Conservation (phyloP, 352 stramenopile species). For the Stramenopiles sp. region DNA sequence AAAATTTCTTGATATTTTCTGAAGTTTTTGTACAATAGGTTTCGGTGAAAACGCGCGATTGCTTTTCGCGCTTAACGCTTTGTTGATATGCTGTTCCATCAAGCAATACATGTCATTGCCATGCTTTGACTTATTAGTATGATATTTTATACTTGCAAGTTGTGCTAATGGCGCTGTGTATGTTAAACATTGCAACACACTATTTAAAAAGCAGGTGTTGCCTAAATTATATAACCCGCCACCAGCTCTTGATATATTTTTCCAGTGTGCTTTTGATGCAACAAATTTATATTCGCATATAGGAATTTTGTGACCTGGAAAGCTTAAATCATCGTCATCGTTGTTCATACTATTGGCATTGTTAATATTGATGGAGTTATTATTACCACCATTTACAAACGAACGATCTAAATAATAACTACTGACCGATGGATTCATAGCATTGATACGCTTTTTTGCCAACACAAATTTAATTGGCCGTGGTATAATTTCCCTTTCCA, state of each 20-base stretch:
- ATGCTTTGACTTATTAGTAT: not conserved
- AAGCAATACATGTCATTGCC: not conserved
- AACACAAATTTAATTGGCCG: not conserved
- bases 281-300: not conserved
- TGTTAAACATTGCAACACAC: not conserved
- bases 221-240: not conserved
- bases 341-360: too few relatives aligned
- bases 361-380: too few relatives aligned
- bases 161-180: not conserved
- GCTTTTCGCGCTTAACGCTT: not conserved
- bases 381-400: not conserved
- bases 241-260: not conserved
- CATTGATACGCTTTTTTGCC: not conserved
- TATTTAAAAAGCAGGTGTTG: not conserved
- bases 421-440: not conserved
- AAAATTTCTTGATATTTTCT: constrained; percentile 51
- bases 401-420: not conserved
- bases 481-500: too few relatives aligned
- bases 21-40: constrained; percentile 31
- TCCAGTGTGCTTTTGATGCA: not conserved
- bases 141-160: not conserved
- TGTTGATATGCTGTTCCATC: not conserved
- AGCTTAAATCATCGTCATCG: too few relatives aligned
- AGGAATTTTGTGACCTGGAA: too few relatives aligned
- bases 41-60: not conserved